These are phyloP conservation scores for Cladophialophora chaetospira DNA, from an alignment of 2,329 filamentous ascomycete species.

Conservation along the genomic window DNA sequence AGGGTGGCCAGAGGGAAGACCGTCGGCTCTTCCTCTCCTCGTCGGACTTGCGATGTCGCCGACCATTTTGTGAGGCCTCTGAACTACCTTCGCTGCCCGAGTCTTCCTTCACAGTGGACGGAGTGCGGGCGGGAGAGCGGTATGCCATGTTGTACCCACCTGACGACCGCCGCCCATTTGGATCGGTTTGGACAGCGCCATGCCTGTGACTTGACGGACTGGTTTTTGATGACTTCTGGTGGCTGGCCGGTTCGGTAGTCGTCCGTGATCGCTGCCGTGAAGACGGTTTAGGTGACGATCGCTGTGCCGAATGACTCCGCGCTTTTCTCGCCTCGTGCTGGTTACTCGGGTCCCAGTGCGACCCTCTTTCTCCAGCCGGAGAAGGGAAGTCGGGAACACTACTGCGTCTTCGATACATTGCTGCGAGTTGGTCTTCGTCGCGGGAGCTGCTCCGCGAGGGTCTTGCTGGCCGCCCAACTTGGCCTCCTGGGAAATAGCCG, in stretches of 20 bases:
- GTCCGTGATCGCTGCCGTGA: conserved; percentile 29
- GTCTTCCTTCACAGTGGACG: conserved; percentile 28
- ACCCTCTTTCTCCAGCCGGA: conserved; percentile 24
- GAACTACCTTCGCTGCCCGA: conserved; percentile 36
- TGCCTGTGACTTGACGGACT: conserved; percentile 17
- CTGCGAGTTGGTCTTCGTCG: conserved; percentile 24
- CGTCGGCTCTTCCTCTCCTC: conserved; percentile 27
- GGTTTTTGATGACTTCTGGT: conserved; percentile 7
- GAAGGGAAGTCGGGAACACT: conserved; percentile 33
- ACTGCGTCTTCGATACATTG: conserved; percentile 25
- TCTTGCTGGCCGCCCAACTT: conserved; percentile 11
- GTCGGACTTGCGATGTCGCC: conserved; percentile 22
- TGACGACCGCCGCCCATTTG: conserved; percentile 9
- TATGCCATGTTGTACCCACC: conserved; percentile 20
- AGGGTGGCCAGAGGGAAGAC: conserved; percentile 27
- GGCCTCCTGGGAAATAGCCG: conserved; percentile 29
- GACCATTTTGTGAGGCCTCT: conserved; percentile 36
- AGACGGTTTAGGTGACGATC: conserved; percentile 18
- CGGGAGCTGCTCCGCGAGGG: conserved; percentile 24
- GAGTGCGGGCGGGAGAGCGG: conserved; percentile 25
- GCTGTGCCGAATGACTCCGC: conserved; percentile 31
- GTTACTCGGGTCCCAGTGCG: conserved; percentile 20
- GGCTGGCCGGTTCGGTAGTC: conserved; percentile 9
- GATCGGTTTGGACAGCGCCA: conserved; percentile 12
- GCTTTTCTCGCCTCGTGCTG: conserved; percentile 19